Conservation (phyloP, 2,329 filamentous ascomycete species). For the Keithomyces neogunnii region DNA sequence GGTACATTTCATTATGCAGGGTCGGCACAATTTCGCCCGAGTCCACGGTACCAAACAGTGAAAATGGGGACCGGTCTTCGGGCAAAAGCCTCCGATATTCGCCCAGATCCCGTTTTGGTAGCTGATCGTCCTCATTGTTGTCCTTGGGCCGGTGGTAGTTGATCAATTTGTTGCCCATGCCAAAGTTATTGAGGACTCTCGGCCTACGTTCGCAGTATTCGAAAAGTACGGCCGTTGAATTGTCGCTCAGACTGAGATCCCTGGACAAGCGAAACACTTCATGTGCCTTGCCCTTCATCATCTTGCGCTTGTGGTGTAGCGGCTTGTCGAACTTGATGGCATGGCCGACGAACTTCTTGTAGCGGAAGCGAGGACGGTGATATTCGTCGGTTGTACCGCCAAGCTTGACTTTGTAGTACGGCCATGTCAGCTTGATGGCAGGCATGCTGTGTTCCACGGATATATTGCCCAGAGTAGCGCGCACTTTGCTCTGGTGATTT, state of each 20-base stretch:
- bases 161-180: conserved; percentile 92
- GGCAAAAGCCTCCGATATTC: conserved; percentile 82
- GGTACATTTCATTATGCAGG: conserved; percentile 90
- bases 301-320: conserved; percentile 69
- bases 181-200: conserved; percentile 87
- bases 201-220: conserved; percentile 96
- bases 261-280: conserved; percentile 73
- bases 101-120: conserved; percentile 76
- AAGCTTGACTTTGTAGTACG: conserved; percentile 88
- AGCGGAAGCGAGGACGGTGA: conserved; percentile 71
- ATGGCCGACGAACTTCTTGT: conserved; percentile 58
- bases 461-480: conserved; percentile 82
- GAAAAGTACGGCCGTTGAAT: conserved; percentile 77
- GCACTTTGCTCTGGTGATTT: conserved; percentile 92
- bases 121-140: conserved; percentile 60
- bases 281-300: conserved; percentile 70
- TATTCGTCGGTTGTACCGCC: conserved; percentile 68
- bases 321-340: conserved; percentile 65
- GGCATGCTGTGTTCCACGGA: conserved; percentile 93
- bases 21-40: conserved; percentile 85
- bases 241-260: conserved; percentile 80
- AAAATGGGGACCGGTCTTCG: conserved; percentile 93
- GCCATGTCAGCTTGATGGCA: conserved; percentile 84
- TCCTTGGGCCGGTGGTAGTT: conserved; percentile 91
- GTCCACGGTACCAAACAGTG: conserved; percentile 88